Evolutionary conservation across 1,284 basidiomycete genomes (phyloP).

Genomic region (Cutaneotrichosporon sp.): DNA sequence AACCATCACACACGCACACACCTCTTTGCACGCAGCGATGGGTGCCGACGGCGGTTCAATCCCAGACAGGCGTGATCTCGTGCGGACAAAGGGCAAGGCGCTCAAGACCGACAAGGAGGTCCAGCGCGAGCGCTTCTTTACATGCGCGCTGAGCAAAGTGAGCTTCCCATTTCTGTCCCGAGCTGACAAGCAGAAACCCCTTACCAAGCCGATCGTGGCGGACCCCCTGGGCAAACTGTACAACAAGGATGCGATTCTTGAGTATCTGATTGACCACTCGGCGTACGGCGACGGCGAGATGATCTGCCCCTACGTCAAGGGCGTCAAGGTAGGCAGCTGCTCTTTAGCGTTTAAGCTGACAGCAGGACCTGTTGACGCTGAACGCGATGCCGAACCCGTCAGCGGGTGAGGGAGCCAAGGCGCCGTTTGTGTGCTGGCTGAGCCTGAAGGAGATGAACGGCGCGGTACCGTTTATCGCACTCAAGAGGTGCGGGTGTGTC

Average conservation of each 20-base stretch:
- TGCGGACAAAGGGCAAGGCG: conserved; percentile 43
- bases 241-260: conserved; percentile 86
- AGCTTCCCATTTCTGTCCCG: conserved; percentile 17
- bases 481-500: conserved; percentile 78
- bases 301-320: conserved; percentile 80
- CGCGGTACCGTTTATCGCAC: conserved; percentile 75
- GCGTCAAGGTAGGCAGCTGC: conserved; percentile 65
- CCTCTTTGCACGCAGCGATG: conserved; percentile 22
- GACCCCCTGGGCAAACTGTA: conserved; percentile 86
- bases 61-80: conserved; percentile 47
- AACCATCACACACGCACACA: not conserved
- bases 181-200: conserved; percentile 56
- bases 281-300: conserved; percentile 72
- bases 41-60: conserved; percentile 49
- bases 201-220: conserved; percentile 78
- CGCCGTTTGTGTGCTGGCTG: conserved; percentile 79
- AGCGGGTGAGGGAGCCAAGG: conserved; percentile 22
- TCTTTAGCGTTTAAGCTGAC: not conserved
- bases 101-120: conserved; percentile 77
- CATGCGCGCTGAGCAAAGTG: conserved; percentile 88
- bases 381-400: conserved; percentile 67
- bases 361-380: conserved; percentile 75
- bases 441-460: conserved; percentile 91
- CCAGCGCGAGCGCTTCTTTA: conserved; percentile 77
- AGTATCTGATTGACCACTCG: conserved; percentile 72